Percentiles rank a stretch among this genome's conserved stretches.
Conservation (phyloP, 805 yeast genomes). For the Yarrowia sp. region DNA sequence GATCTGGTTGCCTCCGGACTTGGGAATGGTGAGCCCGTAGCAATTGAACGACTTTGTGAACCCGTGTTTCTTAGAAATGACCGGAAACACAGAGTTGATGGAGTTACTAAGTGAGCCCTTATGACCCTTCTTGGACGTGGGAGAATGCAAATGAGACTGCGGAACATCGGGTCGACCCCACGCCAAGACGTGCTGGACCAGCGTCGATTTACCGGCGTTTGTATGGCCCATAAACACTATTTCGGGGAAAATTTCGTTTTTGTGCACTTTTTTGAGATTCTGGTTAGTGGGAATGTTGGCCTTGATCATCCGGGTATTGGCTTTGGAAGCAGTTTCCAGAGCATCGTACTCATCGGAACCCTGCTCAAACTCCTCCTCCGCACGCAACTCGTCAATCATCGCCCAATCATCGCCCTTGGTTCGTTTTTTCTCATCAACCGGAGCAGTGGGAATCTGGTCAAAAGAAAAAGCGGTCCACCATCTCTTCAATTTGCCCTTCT, state of each 20-base stretch:
- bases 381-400: constrained; percentile 4
- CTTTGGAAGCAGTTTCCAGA: background rate
- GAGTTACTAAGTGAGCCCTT: constrained; percentile 32
- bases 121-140: constrained; percentile 22
- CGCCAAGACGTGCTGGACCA: constrained; percentile 41
- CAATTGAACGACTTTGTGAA: constrained; percentile 63
- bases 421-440: background rate
- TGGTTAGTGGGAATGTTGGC: constrained; percentile 22
- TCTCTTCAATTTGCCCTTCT: constrained; percentile 9
- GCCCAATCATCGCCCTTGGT: constrained; percentile 16
- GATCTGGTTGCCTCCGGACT: constrained; percentile 56
- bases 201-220: constrained; percentile 81
- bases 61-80: constrained; percentile 46
- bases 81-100: constrained; percentile 45
- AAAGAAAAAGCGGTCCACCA: constrained; percentile 22
- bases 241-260: constrained; percentile 54
- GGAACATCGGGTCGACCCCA: constrained; percentile 19
- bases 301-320: constrained; percentile 3
- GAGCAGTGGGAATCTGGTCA: constrained; percentile 24
- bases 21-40: constrained; percentile 38
- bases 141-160: constrained; percentile 49
- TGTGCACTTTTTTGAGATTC: constrained; percentile 19
- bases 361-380: constrained; percentile 2
- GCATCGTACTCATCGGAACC: background rate
- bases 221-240: constrained; percentile 74